These are phyloP conservation scores for Russula lepida DNA, from an alignment of 768 basidiomycete species.

Conservation along the genomic window DNA sequence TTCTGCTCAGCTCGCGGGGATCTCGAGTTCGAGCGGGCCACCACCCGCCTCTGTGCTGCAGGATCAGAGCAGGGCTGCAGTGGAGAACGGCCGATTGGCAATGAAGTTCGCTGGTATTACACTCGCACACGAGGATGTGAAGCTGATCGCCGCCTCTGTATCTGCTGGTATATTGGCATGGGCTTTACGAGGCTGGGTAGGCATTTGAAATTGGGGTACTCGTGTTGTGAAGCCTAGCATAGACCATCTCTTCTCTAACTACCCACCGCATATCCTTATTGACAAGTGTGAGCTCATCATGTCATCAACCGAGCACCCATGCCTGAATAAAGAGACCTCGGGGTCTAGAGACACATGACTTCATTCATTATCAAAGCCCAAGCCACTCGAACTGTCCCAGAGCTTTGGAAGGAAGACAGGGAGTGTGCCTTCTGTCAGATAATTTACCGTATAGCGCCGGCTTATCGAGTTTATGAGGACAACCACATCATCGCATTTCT, in stretches of 20 bases:
- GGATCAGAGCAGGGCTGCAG: background rate
- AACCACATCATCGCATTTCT: slow-evolving; percentile 58
- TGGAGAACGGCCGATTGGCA: background rate
- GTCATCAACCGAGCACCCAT: background rate
- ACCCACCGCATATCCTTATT: background rate
- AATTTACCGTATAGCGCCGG: slow-evolving; percentile 39
- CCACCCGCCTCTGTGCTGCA: no score
- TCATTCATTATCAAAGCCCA: slow-evolving; percentile 66
- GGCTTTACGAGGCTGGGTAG: slow-evolving; percentile 7
- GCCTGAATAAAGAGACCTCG: background rate
- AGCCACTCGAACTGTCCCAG: slow-evolving; percentile 36
- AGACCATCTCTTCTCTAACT: background rate
- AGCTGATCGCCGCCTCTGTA: background rate
- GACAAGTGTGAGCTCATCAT: background rate
- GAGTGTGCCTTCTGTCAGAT: slow-evolving; percentile 63
- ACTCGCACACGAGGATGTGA: background rate
- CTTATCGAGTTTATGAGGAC: slow-evolving; percentile 49
- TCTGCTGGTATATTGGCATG: slow-evolving; percentile 7
- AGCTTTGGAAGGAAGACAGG: slow-evolving; percentile 42
- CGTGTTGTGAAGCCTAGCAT: background rate
- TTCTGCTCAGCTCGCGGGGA: background rate
- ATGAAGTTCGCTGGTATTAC: slow-evolving; percentile 15
- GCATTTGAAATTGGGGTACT: background rate
- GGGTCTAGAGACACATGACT: slow-evolving; percentile 40
- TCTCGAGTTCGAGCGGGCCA: background rate